Evolutionary conservation across 2,329 filamentous ascomycete species (phyloP), one percentile per base, ranked within the genome.

Genomic region (Malbranchea zuffiana): DNA sequence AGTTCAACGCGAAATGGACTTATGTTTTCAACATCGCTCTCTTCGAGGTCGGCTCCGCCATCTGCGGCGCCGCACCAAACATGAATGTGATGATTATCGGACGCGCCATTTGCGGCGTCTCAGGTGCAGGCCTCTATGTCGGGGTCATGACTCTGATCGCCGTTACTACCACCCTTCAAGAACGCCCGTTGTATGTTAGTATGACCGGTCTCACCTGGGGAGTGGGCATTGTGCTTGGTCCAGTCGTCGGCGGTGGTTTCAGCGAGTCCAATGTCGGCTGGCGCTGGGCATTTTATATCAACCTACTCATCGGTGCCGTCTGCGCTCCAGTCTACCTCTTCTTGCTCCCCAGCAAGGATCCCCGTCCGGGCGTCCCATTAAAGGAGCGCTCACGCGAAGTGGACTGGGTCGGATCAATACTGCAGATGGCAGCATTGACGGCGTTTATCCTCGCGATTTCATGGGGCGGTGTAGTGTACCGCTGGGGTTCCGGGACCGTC

Each of bases 381-480:
- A 46, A 37, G 35, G 35, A 52, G 29, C 46, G 53, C 28, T n/a
- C 56, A 7, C 17, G 28, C 7, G 46, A 49, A 30, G 49, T 77
- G 33, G 74, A 78, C 39, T 72, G 72, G 0, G 50, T 76, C 2
- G 75, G 76, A 18, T 76, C 71, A 5, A 49, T 71, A 10, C 66
- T 77, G 52, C 72, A 80, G 44, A 54, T 80, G 10, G 74, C 75
- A 0, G 67, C 67, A 18, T 65, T 77, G 25, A 62, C 78, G 10
- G 74, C 67, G 43, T 68, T 80, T 26, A 56, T 80, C 3, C 59
- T 80, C 4, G 75, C 75, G 1, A 60, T 81, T 21, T 71, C 80
- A 47, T 80, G 74, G 74, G 53, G 52, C 13, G 53, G 46, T 6
- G 31, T 43, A 6, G 49, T 41, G 1, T 46, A 49, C 17, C 20